Base-by-base conservation (phyloP, 768 basidiomycete genomes). In the Boletus subcaerulescens region DNA sequence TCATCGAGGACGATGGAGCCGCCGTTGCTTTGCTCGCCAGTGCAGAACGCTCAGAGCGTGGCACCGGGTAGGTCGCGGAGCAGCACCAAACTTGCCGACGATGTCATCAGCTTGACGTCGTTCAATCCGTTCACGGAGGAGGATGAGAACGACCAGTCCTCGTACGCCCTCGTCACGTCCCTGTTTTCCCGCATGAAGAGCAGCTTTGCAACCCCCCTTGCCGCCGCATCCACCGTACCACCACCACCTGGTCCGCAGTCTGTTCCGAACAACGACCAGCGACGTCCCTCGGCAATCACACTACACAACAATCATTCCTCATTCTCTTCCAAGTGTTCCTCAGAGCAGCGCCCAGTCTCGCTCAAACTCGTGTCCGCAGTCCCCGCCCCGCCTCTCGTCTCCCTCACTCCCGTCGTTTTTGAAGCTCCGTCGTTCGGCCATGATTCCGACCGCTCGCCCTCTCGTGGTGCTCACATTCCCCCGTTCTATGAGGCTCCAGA, bases 91-190 rank as follows among this genome's bases (percentile, higher is more conserved):
- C 69, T 74, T 10, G 69, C 58, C 18, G 76, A 86, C 48, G 90
- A 90, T 76, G 79, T 86, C 42, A 79, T 80, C 43, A 83, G 84
- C 65, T 73, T 94, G 53, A 94, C 93, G 29, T 89, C 89, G 47
- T 92, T 89, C 78, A 93, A 93, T 68, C 91, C 91, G 7, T 94
- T 93, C 75, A 84, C 89, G n/a, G 90, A 92, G 66, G 93, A 94
- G 68, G 91, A 93, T 66, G 92, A 93, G 71, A 83, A 91, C 66
- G 91, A 93, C 60, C 87, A 90, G 62, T 87, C 90, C 9, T 92
- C 89, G 15, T 92, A 91, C 68, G 86, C 89, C 8, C 77, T 93
- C 51, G 87, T 93, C 54, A 84, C 89, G 0, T 89, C 88, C 20
- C 75, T 94, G 26, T 80, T 93, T 52, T 90, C 86, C 32, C 83